Evolutionary conservation across 2,329 filamentous ascomycete genomes (phyloP).

Genomic region (Ophiostoma sp.): DNA sequence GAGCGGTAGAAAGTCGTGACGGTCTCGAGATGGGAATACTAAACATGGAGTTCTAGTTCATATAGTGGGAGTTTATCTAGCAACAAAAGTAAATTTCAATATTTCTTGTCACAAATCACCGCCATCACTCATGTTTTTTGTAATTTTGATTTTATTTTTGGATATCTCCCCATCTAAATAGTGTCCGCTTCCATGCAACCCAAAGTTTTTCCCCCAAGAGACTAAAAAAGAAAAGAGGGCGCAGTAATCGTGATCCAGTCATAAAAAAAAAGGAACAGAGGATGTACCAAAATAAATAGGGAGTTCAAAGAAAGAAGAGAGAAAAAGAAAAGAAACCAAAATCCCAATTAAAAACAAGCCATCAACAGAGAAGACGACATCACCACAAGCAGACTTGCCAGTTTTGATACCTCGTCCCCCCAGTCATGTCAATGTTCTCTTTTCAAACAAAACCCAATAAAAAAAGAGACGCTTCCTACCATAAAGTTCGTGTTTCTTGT

Average conservation of each 20-base stretch:
- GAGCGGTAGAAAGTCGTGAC: slow-evolving; percentile 37
- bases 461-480: slow-evolving; percentile 9
- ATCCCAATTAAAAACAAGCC: neutral
- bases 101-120: too few species aligned
- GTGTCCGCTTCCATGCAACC: slow-evolving; percentile 27
- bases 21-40: neutral
- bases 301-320: neutral
- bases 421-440: neutral
- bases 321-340: neutral
- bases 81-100: neutral
- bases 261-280: neutral
- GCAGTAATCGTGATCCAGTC: neutral
- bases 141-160: slow-evolving; percentile 18
- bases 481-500: slow-evolving; percentile 13
- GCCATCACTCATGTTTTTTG: neutral
- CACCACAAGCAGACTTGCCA: neutral
- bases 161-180: slow-evolving; percentile 22
- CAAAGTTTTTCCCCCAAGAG: neutral
- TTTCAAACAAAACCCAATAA: neutral
- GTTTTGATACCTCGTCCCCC: neutral
- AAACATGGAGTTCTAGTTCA: neutral
- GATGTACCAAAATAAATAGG: slow-evolving; percentile 16
- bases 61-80: neutral
- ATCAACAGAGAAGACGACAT: neutral
- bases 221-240: neutral